Conservation (phyloP, 192 early-diverging fungal species). For the Gorgonomyces haynaldii region DNA sequence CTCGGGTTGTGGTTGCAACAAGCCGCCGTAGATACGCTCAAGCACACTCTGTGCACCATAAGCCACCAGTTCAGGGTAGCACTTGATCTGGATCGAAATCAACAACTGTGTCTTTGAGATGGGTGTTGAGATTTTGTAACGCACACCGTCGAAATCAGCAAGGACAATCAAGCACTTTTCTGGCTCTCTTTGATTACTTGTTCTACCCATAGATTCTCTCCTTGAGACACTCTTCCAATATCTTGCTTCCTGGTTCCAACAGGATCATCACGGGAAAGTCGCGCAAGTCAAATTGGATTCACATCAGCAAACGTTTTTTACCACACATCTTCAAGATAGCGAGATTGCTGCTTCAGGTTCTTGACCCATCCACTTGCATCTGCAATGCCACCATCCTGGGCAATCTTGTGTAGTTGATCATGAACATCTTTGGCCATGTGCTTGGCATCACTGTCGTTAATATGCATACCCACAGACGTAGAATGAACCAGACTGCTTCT, state of each 20-base stretch:
- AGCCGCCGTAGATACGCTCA: conserved; percentile 65
- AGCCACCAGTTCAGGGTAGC: conserved; percentile 63
- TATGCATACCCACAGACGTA: conserved; percentile 71
- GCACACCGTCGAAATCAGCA: conserved; percentile 96
- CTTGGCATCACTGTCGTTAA: conserved; percentile 68
- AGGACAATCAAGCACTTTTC: conserved; percentile 65
- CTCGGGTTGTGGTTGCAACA: conserved; percentile 33
- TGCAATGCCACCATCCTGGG: conserved; percentile 48
- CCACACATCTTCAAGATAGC: conserved; percentile 97
- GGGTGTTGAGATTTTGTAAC: conserved; percentile 68
- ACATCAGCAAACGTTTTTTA: too few relatives aligned
- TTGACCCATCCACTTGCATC: conserved; percentile 70
- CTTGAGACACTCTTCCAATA: conserved; percentile 5
- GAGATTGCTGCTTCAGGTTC: conserved; percentile 61
- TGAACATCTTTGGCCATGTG: conserved; percentile 91
- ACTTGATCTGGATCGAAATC: conserved; percentile 76
- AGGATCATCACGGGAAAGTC: neutral
- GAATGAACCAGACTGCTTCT: conserved; percentile 60
- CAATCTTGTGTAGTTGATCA: conserved; percentile 50
- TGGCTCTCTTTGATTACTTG: conserved; percentile 23
- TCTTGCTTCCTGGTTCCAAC: conserved; percentile 10
- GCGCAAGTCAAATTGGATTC: neutral
- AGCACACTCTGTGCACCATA: conserved; percentile 83
- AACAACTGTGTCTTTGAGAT: conserved; percentile 33
- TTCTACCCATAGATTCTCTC: conserved; percentile 3